Conservation (phyloP, 116 monocot genomes). For the Iris pallida region DNA sequence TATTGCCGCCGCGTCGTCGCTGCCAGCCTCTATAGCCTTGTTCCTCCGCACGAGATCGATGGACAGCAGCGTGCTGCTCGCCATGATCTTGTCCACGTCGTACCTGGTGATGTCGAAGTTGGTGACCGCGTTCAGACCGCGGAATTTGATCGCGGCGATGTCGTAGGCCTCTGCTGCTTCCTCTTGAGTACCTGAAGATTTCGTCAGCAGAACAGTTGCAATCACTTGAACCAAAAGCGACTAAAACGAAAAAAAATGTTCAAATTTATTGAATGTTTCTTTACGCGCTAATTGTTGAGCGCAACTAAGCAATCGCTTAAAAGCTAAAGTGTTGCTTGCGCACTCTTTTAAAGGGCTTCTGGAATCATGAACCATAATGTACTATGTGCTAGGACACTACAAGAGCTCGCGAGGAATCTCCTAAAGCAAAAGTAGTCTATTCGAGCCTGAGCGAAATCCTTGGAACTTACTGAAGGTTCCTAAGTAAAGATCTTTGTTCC, state of each 20-base stretch:
- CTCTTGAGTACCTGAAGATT: conserved; percentile 67
- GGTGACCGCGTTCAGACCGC: conserved; percentile 71
- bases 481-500: conserved; percentile 97
- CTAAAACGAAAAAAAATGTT: neutral
- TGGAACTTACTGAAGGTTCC: conserved; percentile 84
- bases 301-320: neutral
- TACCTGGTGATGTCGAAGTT: conserved; percentile 84
- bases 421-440: no score
- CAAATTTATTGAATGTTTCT: neutral
- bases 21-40: conserved; percentile 21
- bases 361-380: no score
- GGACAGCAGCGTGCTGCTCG: conserved; percentile 52
- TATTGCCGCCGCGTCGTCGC: conserved; percentile 1
- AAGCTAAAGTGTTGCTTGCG: conserved; percentile 7
- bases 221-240: neutral
- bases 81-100: conserved; percentile 68
- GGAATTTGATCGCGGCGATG: conserved; percentile 81
- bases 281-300: neutral
- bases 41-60: conserved; percentile 48
- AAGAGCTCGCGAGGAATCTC: no score
- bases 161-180: conserved; percentile 91
- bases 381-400: no score
- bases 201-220: neutral
- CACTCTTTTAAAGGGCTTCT: conserved; percentile 1
- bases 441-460: neutral